A percentile compares a stretch with the other conserved stretches of the same genome.
Conservation (phyloP, 78 protist genomes). For the Dictyostelium firmibasis region DNA sequence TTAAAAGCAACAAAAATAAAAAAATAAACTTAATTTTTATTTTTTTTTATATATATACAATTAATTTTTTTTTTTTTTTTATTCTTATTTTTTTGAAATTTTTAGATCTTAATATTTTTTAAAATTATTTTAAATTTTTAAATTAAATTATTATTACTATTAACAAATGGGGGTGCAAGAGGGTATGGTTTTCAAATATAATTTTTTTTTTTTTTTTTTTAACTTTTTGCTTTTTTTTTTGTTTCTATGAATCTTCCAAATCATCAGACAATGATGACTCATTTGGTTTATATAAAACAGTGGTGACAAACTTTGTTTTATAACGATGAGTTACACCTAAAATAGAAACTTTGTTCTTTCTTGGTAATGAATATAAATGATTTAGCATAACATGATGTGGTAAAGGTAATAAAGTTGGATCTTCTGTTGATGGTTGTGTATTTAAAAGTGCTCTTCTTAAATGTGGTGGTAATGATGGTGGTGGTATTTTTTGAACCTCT, state of each 20-base stretch:
- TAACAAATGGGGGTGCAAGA: not conserved
- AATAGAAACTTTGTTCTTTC: conserved; percentile 82
- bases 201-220: too few relatives aligned
- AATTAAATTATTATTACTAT: not conserved
- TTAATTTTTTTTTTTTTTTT: too few relatives aligned
- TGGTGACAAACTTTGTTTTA: conserved; percentile 89
- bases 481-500: conserved; percentile 81
- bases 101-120: too few relatives aligned
- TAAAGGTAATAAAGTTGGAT: conserved; percentile 93
- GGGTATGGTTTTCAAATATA: not conserved
- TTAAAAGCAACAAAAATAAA: too few relatives aligned
- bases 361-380: conserved; percentile 88
- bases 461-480: conserved; percentile 94
- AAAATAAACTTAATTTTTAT: too few relatives aligned
- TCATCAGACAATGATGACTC: conserved; percentile 30
- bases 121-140: too few relatives aligned
- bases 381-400: conserved; percentile 95
- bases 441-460: conserved; percentile 87
- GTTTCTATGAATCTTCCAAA: not conserved
- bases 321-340: conserved; percentile 90
- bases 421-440: conserved; percentile 78
- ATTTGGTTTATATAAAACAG: conserved; percentile 86
- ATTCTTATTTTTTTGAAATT: too few relatives aligned
- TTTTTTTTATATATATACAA: not conserved
- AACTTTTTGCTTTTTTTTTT: not conserved